Base-by-base conservation (phyloP, 1,284 basidiomycete genomes). In the Athelia psychrophila region DNA sequence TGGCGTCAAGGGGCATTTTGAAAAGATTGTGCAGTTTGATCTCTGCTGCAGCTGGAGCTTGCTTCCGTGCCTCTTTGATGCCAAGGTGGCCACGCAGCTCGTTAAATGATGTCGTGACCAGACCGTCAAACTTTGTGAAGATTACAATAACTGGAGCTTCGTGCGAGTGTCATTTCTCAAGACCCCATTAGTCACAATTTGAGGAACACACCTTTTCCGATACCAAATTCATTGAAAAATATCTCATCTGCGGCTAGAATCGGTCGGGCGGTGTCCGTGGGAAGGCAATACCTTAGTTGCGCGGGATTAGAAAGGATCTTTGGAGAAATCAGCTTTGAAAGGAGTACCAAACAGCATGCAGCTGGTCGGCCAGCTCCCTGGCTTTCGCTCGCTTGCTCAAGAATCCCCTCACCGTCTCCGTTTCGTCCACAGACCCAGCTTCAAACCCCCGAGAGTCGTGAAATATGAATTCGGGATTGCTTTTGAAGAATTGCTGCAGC, bases 371-470 rank as follows among this genome's bases (percentile, higher is more conserved):
- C 3, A 60, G 40, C 18, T 58, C 42, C 9, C 15, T 57, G 2
- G 53, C 45, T 27, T 53, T 53, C 12, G 51, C 45, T 12, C 51
- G 46, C 35, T 58, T 20, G 19, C 55, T 25, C 23, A 65, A 56
- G 51, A 64, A 64, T 6, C 36, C 33, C 33, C 44, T 38, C n/a
- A 64, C 62, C 3, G 48, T 48, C 32, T 56, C 40, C 8, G 63
- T 48, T 47, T 66, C 56, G 10, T 53, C 24, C 19, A 45, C 57
- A 16, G 47, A 56, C 1, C 63, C 64, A 19, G 53, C 33, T 51
- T 65, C 62, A 48, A 65, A 62, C 2, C 64, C 62, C 13, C 47
- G 54, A 23, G 64, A 65, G 44, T 65, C 64, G 47, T 65, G 64
- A 38, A 65, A 64, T 18, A 64, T 52, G 47, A 62, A 65, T 15